phyloP scores from a whole-genome alignment of 495 filamentous ascomycete species.

The Oidiodendron maius region DNA sequence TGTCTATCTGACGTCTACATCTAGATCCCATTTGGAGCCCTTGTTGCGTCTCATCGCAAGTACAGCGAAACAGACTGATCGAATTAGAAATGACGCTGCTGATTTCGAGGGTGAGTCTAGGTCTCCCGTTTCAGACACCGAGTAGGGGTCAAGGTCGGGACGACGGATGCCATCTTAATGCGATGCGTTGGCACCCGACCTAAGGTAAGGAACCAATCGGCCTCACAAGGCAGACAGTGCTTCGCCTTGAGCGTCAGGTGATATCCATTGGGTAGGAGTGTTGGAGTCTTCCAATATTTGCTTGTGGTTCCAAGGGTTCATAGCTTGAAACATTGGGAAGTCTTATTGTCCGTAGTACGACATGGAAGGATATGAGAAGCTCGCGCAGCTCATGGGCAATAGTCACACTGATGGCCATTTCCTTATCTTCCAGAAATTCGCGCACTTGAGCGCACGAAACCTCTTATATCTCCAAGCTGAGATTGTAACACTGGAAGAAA shows the following conservation, averaged over 20 bases:
- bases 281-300: no score
- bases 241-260: not conserved
- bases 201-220: not conserved
- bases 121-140: not conserved
- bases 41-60: no score
- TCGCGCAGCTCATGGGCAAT: constrained; percentile 18
- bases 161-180: not conserved
- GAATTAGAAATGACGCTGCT: not conserved
- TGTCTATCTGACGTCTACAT: not conserved
- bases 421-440: constrained; percentile 28
- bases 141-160: not conserved
- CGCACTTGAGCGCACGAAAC: constrained; percentile 26
- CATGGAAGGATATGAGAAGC: constrained; percentile 16
- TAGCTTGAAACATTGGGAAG: not conserved
- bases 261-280: not conserved
- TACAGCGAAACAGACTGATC: not conserved
- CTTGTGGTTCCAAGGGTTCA: not conserved
- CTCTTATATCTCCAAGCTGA: constrained; percentile 32
- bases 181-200: not conserved
- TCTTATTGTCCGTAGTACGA: not conserved
- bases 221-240: not conserved
- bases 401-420: constrained; percentile 12
- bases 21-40: not conserved
- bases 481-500: constrained; percentile 23
- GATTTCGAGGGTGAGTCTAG: no score